These are phyloP conservation scores for Triticum monococcum DNA, from an alignment of 176 grass and related monocot genomes.

Conservation along the genomic window DNA sequence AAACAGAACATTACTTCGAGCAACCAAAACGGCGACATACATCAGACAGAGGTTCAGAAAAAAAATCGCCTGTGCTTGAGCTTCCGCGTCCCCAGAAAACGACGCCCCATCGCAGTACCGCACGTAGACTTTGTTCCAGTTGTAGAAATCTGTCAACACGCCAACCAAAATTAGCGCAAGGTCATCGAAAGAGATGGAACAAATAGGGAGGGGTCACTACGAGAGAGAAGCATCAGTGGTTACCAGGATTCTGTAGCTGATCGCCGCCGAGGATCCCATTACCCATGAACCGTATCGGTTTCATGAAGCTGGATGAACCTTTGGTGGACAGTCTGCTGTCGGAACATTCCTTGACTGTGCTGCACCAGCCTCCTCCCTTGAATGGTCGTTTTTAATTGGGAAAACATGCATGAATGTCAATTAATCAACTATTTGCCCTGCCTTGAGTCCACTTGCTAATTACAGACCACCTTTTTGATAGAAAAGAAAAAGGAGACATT, in stretches of 20 bases:
- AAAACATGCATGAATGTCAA: not conserved
- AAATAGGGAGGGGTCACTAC: not conserved
- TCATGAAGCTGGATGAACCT: constrained; percentile 1
- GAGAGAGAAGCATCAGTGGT: not conserved
- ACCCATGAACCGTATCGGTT: not conserved
- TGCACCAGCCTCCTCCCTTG: constrained; percentile 71
- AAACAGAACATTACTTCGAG: not conserved
- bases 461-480: too few relatives aligned
- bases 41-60: not conserved
- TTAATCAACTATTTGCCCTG: not conserved
- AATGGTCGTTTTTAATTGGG: not conserved
- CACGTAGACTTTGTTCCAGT: not conserved
- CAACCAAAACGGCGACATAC: not conserved
- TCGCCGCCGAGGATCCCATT: not conserved
- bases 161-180: not conserved
- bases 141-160: not conserved
- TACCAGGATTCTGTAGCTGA: not conserved
- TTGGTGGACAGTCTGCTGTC: not conserved
- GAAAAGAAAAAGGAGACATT: too few relatives aligned
- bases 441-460: too few relatives aligned
- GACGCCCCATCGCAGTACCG: not conserved
- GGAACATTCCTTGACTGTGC: constrained; percentile 19
- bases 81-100: not conserved
- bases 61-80: not conserved
- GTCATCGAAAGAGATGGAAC: not conserved